phyloP scores from a whole-genome alignment of 495 filamentous ascomycete genomes.

The Penicillium bovifimosum region DNA sequence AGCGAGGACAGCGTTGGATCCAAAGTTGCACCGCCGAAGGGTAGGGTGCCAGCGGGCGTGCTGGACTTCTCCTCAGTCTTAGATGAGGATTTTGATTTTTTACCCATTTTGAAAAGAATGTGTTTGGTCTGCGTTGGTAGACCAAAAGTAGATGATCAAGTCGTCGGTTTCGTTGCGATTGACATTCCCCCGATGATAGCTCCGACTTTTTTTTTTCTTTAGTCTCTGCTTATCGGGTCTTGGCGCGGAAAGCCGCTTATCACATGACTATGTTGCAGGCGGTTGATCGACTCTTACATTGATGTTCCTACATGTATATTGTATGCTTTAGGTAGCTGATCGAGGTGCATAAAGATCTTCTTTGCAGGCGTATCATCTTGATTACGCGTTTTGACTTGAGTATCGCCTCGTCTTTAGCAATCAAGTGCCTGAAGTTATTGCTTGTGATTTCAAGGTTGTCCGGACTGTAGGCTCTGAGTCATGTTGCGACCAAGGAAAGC shows the following conservation, averaged over 20 bases:
- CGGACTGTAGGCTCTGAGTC: too few species aligned
- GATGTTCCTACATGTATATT: neutral
- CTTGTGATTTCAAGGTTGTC: too few species aligned
- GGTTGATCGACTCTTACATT: neutral
- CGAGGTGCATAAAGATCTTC: neutral
- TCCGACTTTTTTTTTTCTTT: conserved; percentile 30
- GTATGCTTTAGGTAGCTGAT: neutral
- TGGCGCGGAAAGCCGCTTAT: conserved; percentile 22
- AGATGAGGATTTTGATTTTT: conserved; percentile 37
- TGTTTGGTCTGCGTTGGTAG: neutral
- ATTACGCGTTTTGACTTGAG: too few species aligned
- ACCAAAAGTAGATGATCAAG: neutral
- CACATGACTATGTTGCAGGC: conserved; percentile 15
- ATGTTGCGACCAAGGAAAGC: too few species aligned
- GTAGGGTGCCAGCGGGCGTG: conserved; percentile 17
- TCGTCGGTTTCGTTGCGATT: conserved; percentile 6
- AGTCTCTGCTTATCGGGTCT: conserved; percentile 25
- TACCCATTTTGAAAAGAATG: conserved; percentile 30
- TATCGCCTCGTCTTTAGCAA: neutral
- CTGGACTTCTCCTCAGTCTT: conserved; percentile 17
- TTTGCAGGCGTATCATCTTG: neutral
- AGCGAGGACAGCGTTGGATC: conserved; percentile 74
- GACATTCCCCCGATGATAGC: conserved; percentile 10
- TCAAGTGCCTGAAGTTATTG: too few species aligned
- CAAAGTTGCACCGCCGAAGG: conserved; percentile 44